Evolutionary conservation across 176 grass and related monocot genomes (phyloP).

Genomic region (Microstegium vimineum): DNA sequence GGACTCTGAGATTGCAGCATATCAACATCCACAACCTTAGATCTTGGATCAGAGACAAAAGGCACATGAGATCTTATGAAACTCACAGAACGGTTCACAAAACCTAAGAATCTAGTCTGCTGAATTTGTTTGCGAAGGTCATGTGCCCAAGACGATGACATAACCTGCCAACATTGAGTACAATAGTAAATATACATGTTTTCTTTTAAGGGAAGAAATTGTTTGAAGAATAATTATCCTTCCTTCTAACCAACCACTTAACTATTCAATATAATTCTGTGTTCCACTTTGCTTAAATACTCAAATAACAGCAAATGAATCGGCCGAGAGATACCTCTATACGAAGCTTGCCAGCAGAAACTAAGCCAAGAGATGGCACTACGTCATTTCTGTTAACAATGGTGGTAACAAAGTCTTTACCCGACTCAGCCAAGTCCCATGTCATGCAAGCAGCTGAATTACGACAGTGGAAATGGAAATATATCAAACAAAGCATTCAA

Average conservation of each 20-base stretch:
- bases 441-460: slow-evolving; percentile 87
- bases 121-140: slow-evolving; percentile 78
- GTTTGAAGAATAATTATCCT: background rate
- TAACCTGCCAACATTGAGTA: slow-evolving; percentile 45
- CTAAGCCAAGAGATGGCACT: slow-evolving; percentile 64
- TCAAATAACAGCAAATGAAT: background rate
- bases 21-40: slow-evolving; percentile 72
- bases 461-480: slow-evolving; percentile 18
- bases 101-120: slow-evolving; percentile 73
- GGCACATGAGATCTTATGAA: slow-evolving; percentile 75
- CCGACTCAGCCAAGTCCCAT: slow-evolving; percentile 80
- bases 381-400: slow-evolving; percentile 77
- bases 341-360: slow-evolving; percentile 53
- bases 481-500: background rate
- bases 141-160: slow-evolving; percentile 64
- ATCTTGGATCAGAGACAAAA: slow-evolving; percentile 58
- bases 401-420: slow-evolving; percentile 73
- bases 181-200: slow-evolving; percentile 22
- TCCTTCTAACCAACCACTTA: background rate
- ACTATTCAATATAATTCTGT: background rate
- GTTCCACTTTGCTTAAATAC: slow-evolving; percentile 8
- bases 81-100: slow-evolving; percentile 64
- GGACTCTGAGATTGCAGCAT: slow-evolving; percentile 37
- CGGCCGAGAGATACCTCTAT: slow-evolving; percentile 43
- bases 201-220: background rate